Evolutionary conservation across 257 asterid species (phyloP), one percentile per base, ranked within the genome.

Genomic region (Petunia secreta): DNA sequence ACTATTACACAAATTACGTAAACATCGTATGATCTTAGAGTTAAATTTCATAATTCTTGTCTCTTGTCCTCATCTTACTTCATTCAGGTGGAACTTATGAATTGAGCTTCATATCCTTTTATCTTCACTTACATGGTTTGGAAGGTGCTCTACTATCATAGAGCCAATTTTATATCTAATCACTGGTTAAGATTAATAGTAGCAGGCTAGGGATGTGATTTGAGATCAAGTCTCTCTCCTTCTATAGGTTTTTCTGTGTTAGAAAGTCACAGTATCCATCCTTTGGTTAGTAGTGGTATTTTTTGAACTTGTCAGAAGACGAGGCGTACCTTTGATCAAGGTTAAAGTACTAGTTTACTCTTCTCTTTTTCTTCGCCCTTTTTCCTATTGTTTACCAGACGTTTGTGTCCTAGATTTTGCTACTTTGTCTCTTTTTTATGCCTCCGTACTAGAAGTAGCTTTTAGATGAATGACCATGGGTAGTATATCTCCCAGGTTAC

Each of bases 61-160:
- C 16, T 58, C 37, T 58, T 2, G 6, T 6, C 63, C n/a, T 16
- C 3, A 4, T 58, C 63, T 58, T 9, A n/a, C 38, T 58, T 58
- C 63, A 58, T 58, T 57, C 63, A n/a, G 63, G 38, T 58, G 63
- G 37, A 58, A 16, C 10, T 16, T 58, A 36, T 58, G 37, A 58
- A 58, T 16, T 58, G 63, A 58, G 63, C 63, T 58, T 58, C 63
- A 58, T 58, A 16, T 58, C 63, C 63, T 58, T 58, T 58, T 58
- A 10, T 58, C 0, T 16, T 16, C 63, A 58, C 37, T 37, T 58
- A 58, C n/a, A 58, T 58, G 63, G 37, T 58, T 58, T n/a, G 63
- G 36, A n/a, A n/a, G 6, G 25, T 57, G 63, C 3, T 15, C 37
- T 57, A 36, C 63, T 4, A 57, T 57, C 4, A n/a, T 58, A 58